Percentiles rank a stretch among this genome's conserved stretches.
Evolutionary conservation across 805 yeast genomes (phyloP).

Genomic region (Spathaspora sp.): DNA sequence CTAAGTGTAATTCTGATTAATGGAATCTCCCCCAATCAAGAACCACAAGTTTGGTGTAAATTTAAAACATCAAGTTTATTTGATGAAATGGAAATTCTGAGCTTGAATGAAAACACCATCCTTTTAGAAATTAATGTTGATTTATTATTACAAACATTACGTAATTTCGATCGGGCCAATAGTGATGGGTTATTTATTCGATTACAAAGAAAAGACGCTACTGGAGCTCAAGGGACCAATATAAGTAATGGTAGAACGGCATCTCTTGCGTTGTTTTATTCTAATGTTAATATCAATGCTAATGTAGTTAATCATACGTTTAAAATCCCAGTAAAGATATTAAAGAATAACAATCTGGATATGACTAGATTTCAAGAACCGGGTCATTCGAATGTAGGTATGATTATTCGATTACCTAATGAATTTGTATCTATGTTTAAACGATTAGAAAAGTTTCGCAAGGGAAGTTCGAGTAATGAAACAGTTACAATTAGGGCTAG

Average conservation of each 20-base stretch:
- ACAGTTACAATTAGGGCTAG: slow-evolving; percentile 48
- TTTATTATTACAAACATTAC: slow-evolving; percentile 52
- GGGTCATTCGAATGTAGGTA: slow-evolving; percentile 48
- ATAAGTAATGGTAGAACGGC: slow-evolving; percentile 40
- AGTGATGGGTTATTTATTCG: slow-evolving; percentile 49
- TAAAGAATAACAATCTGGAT: slow-evolving; percentile 49
- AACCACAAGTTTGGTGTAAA: slow-evolving; percentile 70
- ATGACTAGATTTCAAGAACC: slow-evolving; percentile 58
- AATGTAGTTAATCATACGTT: slow-evolving; percentile 60
- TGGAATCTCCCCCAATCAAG: slow-evolving; percentile 39
- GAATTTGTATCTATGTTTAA: slow-evolving; percentile 53
- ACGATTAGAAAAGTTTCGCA: slow-evolving; percentile 64
- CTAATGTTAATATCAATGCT: slow-evolving; percentile 39
- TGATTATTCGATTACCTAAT: slow-evolving; percentile 49
- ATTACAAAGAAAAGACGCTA: slow-evolving; percentile 42
- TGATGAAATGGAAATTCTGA: slow-evolving; percentile 47
- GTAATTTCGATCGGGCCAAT: slow-evolving; percentile 52
- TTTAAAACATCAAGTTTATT: slow-evolving; percentile 43
- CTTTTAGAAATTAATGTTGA: slow-evolving; percentile 63
- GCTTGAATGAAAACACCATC: slow-evolving; percentile 51
- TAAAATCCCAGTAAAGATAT: slow-evolving; percentile 65
- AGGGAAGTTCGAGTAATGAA: slow-evolving; percentile 32
- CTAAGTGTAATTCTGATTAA: slow-evolving; percentile 48
- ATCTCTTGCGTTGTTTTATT: slow-evolving; percentile 52
- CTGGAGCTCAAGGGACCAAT: slow-evolving; percentile 10